These are phyloP conservation scores for Fusarium sp. DNA, from an alignment of 2,329 filamentous ascomycete genomes.

Conservation along the genomic window DNA sequence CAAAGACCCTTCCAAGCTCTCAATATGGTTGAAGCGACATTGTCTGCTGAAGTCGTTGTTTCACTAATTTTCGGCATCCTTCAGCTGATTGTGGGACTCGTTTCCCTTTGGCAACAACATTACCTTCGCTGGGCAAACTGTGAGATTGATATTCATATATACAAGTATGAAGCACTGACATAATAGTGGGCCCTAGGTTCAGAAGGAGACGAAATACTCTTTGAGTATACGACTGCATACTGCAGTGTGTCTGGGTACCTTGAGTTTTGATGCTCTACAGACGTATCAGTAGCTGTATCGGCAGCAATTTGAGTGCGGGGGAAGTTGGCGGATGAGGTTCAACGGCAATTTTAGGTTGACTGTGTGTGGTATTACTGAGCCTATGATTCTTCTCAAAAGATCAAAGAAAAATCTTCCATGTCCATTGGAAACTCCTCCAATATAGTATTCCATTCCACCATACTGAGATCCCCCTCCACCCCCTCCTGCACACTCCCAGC, in stretches of 20 bases:
- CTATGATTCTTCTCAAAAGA: slow-evolving; percentile 5
- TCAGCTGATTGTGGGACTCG: background rate
- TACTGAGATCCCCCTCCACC: slow-evolving; percentile 21
- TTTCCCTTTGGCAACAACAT: slow-evolving; percentile 1
- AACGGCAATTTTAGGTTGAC: too few species aligned
- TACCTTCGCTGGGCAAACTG: background rate
- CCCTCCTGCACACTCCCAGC: slow-evolving; percentile 1
- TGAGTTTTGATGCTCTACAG: background rate
- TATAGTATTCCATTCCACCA: slow-evolving; percentile 49
- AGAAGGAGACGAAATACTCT: background rate
- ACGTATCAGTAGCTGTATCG: too few species aligned
- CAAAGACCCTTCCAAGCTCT: accelerated
- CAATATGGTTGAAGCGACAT: background rate
- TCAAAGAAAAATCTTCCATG: slow-evolving; percentile 39
- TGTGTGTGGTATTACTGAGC: background rate
- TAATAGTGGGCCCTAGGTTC: background rate
- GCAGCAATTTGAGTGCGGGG: too few species aligned
- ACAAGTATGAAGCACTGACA: accelerated
- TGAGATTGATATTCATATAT: accelerated
- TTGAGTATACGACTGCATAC: accelerated
- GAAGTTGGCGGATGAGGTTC: background rate
- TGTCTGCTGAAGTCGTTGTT: background rate
- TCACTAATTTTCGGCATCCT: slow-evolving; percentile 2
- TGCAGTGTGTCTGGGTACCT: accelerated
- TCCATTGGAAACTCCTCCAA: slow-evolving; percentile 50